Evolutionary conservation across 1,284 basidiomycete genomes (phyloP).

Genomic region (Fomitopsis schrenkii): DNA sequence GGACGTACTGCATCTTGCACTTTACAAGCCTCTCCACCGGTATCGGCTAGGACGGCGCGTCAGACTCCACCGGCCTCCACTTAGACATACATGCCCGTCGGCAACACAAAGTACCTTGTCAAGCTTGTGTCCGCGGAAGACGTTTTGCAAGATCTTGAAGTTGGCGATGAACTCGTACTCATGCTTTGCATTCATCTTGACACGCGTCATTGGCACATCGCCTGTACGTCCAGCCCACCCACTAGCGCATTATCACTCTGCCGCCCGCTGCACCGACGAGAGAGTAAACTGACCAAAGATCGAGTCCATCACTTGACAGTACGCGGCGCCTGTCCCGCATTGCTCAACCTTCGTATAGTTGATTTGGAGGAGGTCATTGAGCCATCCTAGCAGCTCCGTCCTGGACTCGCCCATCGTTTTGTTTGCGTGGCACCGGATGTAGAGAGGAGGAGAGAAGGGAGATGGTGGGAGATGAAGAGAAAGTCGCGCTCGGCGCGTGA

Average conservation of each 20-base stretch:
- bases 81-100: constrained; percentile 69
- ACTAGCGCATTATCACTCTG: constrained; percentile 7
- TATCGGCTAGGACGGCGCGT: constrained; percentile 64
- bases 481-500: constrained; percentile 9
- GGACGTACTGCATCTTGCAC: constrained; percentile 96
- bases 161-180: constrained; percentile 96
- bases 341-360: constrained; percentile 95
- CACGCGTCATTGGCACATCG: constrained; percentile 82
- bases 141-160: constrained; percentile 91
- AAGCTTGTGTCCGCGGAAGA: constrained; percentile 86
- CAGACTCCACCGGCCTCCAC: constrained; percentile 3
- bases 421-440: constrained; percentile 1
- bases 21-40: constrained; percentile 90
- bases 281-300: constrained; percentile 68
- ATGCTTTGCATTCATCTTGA: constrained; percentile 93
- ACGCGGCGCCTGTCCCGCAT: constrained; percentile 86
- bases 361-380: constrained; percentile 89
- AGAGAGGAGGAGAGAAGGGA: constrained; percentile 5
- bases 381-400: constrained; percentile 89
- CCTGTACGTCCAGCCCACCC: constrained; percentile 35
- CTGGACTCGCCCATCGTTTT: constrained; percentile 54
- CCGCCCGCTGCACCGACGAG: neutral
- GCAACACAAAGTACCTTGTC: constrained; percentile 80
- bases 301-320: constrained; percentile 92
- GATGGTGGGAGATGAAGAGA: constrained; percentile 24